Percentiles rank a stretch among this genome's conserved stretches.
Evolutionary conservation across 768 basidiomycete species (phyloP).

Genomic region (Sporobolomyces phaffii): DNA sequence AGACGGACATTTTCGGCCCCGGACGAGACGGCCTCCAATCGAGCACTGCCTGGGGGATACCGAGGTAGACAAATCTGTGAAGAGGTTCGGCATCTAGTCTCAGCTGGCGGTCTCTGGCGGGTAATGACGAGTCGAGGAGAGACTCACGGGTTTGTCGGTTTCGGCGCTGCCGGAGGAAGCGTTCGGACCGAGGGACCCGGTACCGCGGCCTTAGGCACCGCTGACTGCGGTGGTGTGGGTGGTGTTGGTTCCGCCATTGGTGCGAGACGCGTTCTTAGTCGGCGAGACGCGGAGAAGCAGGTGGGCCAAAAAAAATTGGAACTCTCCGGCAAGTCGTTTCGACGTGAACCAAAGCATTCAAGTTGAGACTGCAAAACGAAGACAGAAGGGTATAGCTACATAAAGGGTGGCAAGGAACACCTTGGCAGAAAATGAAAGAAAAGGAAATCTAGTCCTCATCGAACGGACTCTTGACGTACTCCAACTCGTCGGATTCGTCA

Average conservation of each 20-base stretch:
- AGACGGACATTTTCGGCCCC: constrained; percentile 89
- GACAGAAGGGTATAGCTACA: too few species aligned
- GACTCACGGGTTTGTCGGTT: constrained; percentile 28
- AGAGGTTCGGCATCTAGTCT: too few species aligned
- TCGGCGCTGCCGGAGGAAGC: constrained; percentile 5
- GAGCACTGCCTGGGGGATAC: constrained; percentile 67
- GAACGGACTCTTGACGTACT: constrained; percentile 30
- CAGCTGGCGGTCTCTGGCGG: too few species aligned
- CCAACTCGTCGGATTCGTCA: constrained; percentile 30
- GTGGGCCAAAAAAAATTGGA: too few species aligned
- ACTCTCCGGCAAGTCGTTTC: too few species aligned
- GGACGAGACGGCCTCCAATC: constrained; percentile 78
- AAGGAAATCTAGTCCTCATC: constrained; percentile 24
- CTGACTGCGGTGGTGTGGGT: background rate
- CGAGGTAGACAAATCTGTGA: constrained; percentile 48
- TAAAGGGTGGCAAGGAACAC: too few species aligned
- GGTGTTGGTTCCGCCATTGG: constrained; percentile 25
- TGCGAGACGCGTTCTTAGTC: too few species aligned
- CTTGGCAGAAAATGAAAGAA: too few species aligned
- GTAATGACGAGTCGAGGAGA: background rate
- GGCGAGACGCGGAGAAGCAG: background rate
- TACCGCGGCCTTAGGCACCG: background rate
- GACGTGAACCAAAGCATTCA: too few species aligned
- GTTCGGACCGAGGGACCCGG: constrained; percentile 7
- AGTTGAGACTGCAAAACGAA: too few species aligned